Percentiles rank a stretch among this genome's conserved stretches.
phyloP scores from a whole-genome alignment of 768 basidiomycete species.

The Collybia nuda region DNA sequence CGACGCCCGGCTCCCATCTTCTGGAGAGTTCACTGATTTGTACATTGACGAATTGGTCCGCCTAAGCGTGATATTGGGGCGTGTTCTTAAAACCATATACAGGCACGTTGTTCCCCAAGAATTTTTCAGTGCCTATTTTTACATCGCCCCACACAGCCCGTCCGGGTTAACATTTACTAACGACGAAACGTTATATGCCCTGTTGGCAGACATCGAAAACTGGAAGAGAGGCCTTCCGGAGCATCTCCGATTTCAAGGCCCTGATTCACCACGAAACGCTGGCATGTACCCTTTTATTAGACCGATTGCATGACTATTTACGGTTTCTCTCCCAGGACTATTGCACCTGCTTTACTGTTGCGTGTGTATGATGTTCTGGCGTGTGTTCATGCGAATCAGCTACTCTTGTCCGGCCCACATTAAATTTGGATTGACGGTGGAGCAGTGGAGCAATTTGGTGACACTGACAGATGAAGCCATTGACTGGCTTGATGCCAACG shows the following conservation, averaged over 20 bases:
- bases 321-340: slow-evolving; percentile 50
- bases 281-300: slow-evolving; percentile 42
- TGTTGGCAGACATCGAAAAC: slow-evolving; percentile 64
- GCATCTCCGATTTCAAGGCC: slow-evolving; percentile 74
- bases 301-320: not conserved
- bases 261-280: slow-evolving; percentile 61
- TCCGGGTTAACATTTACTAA: slow-evolving; percentile 85
- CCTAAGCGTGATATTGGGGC: slow-evolving; percentile 86
- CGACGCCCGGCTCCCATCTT: slow-evolving; percentile 90
- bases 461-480: slow-evolving; percentile 76
- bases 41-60: slow-evolving; percentile 93
- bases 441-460: slow-evolving; percentile 77
- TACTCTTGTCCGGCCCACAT: slow-evolving; percentile 90
- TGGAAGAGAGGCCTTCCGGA: slow-evolving; percentile 84
- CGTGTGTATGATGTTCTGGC: slow-evolving; percentile 96
- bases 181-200: slow-evolving; percentile 70
- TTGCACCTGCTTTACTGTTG: slow-evolving; percentile 87
- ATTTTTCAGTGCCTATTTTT: slow-evolving; percentile 2
- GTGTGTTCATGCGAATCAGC: slow-evolving; percentile 97
- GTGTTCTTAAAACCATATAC: slow-evolving; percentile 92
- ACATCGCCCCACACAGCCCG: slow-evolving; percentile 48
- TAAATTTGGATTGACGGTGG: slow-evolving; percentile 80
- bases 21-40: slow-evolving; percentile 73
- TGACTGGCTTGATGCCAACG: slow-evolving; percentile 86
- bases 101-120: slow-evolving; percentile 45